Conservation (phyloP, 169 alveolate species). For the Eimeria zaria region DNA sequence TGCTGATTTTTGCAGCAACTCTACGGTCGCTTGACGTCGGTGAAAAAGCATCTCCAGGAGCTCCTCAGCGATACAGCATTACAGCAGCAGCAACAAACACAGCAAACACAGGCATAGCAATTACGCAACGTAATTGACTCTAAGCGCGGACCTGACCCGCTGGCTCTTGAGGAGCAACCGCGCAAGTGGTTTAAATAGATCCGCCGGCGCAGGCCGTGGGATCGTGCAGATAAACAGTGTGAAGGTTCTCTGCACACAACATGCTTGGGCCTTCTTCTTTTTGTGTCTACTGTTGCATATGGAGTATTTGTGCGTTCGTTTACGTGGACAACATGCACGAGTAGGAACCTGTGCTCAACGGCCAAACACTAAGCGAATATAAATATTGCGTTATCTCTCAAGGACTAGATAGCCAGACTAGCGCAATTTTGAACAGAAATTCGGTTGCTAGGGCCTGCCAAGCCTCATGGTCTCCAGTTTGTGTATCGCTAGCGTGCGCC, state of each 20-base stretch:
- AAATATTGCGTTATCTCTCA: neutral
- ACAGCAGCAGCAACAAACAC: constrained; percentile 51
- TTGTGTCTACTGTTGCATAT: neutral
- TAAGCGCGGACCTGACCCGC: neutral
- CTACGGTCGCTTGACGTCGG: constrained; percentile 56
- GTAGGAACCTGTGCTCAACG: neutral
- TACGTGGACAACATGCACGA: neutral
- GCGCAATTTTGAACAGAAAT: neutral
- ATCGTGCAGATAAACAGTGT: neutral
- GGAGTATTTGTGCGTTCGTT: neutral
- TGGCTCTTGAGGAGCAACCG: neutral
- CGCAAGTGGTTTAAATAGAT: neutral
- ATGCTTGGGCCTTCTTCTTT: neutral
- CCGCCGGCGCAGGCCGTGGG: neutral
- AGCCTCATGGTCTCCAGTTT: neutral
- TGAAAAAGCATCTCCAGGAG: constrained; percentile 64
- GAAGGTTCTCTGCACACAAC: neutral
- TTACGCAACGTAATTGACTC: neutral
- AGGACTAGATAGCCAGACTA: neutral
- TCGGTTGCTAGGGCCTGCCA: neutral
- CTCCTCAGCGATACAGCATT: constrained; percentile 13
- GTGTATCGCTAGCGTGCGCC: neutral
- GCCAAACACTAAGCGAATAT: neutral
- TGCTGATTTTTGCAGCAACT: constrained; percentile 57
- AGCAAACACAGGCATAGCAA: constrained; percentile 20